These are phyloP conservation scores for Hanseniaspora lindneri DNA, from an alignment of 805 yeast genomes.

Conservation along the genomic window DNA sequence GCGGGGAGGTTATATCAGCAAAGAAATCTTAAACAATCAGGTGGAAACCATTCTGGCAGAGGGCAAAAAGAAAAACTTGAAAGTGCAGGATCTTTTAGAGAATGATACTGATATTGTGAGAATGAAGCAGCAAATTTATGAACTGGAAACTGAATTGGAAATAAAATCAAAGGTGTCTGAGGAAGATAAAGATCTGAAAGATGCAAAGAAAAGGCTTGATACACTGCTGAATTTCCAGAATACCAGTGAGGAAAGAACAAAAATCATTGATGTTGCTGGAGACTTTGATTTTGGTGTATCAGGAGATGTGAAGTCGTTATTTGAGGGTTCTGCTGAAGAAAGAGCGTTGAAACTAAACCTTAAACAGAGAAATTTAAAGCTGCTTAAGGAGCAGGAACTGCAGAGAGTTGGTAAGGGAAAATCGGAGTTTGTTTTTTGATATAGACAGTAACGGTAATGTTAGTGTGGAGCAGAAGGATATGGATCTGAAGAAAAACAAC, in stretches of 20 bases:
- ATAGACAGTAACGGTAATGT: slow-evolving; percentile 71
- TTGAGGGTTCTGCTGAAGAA: slow-evolving; percentile 75
- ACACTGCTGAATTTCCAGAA: slow-evolving; percentile 69
- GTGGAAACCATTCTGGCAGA: slow-evolving; percentile 33
- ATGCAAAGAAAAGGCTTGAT: slow-evolving; percentile 65
- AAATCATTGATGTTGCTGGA: slow-evolving; percentile 82
- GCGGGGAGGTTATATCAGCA: slow-evolving; percentile 8
- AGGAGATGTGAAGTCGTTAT: slow-evolving; percentile 36
- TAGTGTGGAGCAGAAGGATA: slow-evolving; percentile 40
- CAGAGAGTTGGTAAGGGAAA: slow-evolving; percentile 62
- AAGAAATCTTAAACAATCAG: slow-evolving; percentile 36
- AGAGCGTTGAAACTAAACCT: slow-evolving; percentile 75
- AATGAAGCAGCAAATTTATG: slow-evolving; percentile 26
- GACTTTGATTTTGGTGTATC: slow-evolving; percentile 63
- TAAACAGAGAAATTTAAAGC: slow-evolving; percentile 65
- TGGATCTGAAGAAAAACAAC: slow-evolving; percentile 19
- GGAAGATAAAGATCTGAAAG: slow-evolving; percentile 43
- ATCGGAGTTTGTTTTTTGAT: slow-evolving; percentile 61
- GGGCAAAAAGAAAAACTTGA: slow-evolving; percentile 28
- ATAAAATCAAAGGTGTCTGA: background rate
- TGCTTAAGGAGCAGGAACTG: slow-evolving; percentile 46
- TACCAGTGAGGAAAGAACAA: slow-evolving; percentile 79
- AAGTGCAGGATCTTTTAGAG: slow-evolving; percentile 28
- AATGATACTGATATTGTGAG: slow-evolving; percentile 34
- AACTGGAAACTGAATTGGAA: background rate